Percentiles rank a stretch among this genome's conserved stretches.
Conservation (phyloP, 164 flowering plant species). For the Magnolia kwangsiensis region DNA sequence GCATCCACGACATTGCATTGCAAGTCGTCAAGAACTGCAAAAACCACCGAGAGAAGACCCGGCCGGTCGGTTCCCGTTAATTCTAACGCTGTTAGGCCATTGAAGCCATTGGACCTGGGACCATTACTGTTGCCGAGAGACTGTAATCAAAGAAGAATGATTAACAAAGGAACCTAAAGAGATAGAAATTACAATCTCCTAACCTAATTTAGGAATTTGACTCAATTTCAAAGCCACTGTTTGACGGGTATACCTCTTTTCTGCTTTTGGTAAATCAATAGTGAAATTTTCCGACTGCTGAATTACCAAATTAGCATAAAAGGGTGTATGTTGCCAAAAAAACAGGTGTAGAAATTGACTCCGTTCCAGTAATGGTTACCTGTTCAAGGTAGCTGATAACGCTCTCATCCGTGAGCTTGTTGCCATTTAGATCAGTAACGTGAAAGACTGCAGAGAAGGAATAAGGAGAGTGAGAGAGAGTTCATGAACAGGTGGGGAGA, state of each 20-base stretch:
- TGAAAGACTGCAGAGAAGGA: constrained; percentile 52
- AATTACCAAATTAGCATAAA: no score
- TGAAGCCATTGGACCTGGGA: constrained; percentile 16
- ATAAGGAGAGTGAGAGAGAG: background rate
- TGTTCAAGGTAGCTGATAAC: constrained; percentile 62
- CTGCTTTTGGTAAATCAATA: no score
- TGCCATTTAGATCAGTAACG: constrained; percentile 68
- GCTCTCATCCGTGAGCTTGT: constrained; percentile 62
- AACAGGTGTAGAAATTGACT: no score
- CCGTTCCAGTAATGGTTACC: constrained; percentile 28
- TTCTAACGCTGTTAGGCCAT: constrained; percentile 76
- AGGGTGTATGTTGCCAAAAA: no score
- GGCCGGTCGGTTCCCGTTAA: constrained; percentile 82
- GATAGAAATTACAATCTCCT: background rate
- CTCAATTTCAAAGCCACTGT: no score
- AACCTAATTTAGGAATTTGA: background rate
- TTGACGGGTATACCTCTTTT: no score
- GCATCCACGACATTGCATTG: constrained; percentile 84
- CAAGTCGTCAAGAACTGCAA: constrained; percentile 84
- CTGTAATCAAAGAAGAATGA: constrained; percentile 33
- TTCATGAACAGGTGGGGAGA: background rate
- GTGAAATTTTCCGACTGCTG: no score
- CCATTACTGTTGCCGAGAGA: constrained; percentile 49
- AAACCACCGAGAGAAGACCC: constrained; percentile 84
- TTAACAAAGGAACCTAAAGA: background rate